Evolutionary conservation across 1,139 yeast species (phyloP).

Genomic region (Zygosaccharomyces sapae): DNA sequence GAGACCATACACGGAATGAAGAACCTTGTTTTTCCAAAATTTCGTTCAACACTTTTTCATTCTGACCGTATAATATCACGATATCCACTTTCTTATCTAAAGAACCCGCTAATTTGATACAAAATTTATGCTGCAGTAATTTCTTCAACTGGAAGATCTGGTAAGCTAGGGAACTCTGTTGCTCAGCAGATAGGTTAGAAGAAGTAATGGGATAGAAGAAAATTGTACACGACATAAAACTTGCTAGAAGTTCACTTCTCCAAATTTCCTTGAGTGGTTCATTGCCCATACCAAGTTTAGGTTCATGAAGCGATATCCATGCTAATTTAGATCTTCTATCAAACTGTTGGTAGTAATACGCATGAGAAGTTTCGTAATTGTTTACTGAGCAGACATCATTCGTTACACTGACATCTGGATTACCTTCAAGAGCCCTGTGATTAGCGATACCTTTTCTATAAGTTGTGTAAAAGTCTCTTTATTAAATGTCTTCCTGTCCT

Average conservation of each 20-base stretch:
- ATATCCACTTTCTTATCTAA: conserved; percentile 10
- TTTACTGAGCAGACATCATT: conserved; percentile 28
- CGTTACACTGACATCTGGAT: conserved; percentile 22
- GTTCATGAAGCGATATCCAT: conserved; percentile 16
- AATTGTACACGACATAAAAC: conserved; percentile 4
- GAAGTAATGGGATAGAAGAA: conserved; percentile 1
- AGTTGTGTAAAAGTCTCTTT: conserved; percentile 14
- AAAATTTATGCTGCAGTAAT: conserved; percentile 6
- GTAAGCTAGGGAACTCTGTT: not conserved
- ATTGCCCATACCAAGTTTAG: not conserved
- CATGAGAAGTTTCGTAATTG: conserved; percentile 27
- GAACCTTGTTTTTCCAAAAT: not conserved
- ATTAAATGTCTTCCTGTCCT: conserved; percentile 7
- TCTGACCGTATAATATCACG: conserved; percentile 6
- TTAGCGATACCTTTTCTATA: conserved; percentile 21
- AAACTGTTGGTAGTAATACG: conserved; percentile 24
- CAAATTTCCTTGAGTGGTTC: conserved; percentile 7
- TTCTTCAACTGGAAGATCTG: conserved; percentile 6
- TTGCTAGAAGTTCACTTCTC: conserved; percentile 9
- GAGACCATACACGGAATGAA: conserved; percentile 2
- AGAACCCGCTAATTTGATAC: conserved; percentile 8
- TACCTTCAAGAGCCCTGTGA: conserved; percentile 21
- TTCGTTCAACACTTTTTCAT: conserved; percentile 2
- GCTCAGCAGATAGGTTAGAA: not conserved
- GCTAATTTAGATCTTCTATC: conserved; percentile 23